Base-by-base conservation (phyloP, 1,139 yeast genomes). In the Wickerhamomyces sp. region DNA sequence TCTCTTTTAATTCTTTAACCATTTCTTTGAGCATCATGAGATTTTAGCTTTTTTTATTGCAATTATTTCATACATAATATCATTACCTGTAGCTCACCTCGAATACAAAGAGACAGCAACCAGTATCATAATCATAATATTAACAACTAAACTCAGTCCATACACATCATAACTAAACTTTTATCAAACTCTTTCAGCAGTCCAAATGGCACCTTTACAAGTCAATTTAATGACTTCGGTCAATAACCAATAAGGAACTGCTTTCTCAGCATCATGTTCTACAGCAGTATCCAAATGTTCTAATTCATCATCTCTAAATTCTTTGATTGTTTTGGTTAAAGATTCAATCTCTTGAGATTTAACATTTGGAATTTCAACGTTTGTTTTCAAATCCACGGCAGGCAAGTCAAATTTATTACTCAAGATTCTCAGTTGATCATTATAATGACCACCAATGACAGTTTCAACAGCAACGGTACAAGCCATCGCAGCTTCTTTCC, bases 381-480 rank as follows among this genome's bases (percentile, higher is more conserved):
- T 78, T 0, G 76, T 69, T 4, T 59, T 62, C 42, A 64, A 60
- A 47, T 76, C 79, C 37, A 65, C 59, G 6, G 72, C 68, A 5
- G 76, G 73, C 15, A 75, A 62, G 39, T 69, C 70, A 54, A 72
- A 82, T 53, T 82, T 84, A 56, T 79, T 81, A 67, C 76, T 73
- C 46, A 93, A 69, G 45, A 84, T 81, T 45, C 99, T 72, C 52
- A 93, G 70, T 64, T 93, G 99, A 51, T 84, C 82, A 60, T 94
- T 93, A 67, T 93, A 93, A 64, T 93, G 99, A 1, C 88, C 87
- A 2, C 99, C 99, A 64, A 93, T 94, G 2, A 94, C 98, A 0
- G 99, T 94, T 66, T 93, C 99, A 1, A 93, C 99, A 0, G 99
- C 99, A 50, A 91, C 98, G 0, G 99, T 93, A 62, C 99, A 94